Evolutionary conservation across 176 grass and related monocot species (phyloP).

Genomic region (Oropetium thomaeum): DNA sequence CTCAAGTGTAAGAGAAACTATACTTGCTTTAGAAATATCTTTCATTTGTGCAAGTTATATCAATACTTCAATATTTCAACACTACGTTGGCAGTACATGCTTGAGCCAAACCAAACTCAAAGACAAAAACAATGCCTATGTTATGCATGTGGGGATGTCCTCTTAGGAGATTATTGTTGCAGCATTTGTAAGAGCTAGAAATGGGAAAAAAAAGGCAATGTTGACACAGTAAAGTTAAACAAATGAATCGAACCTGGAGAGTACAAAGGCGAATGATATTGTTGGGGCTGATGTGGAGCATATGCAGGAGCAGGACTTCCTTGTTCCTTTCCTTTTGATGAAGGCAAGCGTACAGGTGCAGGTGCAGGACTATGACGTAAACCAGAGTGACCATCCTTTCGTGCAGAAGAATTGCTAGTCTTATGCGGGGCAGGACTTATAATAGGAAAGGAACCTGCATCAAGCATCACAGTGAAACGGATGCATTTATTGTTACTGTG

Average conservation of each 20-base stretch:
- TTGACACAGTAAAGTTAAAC: constrained; percentile 17
- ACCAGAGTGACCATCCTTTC: constrained; percentile 41
- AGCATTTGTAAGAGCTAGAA: constrained; percentile 44
- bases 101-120: constrained; percentile 11
- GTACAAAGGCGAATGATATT: constrained; percentile 36
- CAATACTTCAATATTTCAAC: constrained; percentile 4
- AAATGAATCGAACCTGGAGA: constrained; percentile 50
- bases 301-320: constrained; percentile 44
- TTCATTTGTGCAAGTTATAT: constrained; percentile 3
- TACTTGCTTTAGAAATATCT: neutral
- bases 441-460: constrained; percentile 56
- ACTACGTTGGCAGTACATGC: neutral
- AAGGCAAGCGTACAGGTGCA: constrained; percentile 44
- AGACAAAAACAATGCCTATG: neutral
- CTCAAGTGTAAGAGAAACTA: constrained; percentile 23
- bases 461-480: constrained; percentile 29
- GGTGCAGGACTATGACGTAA: constrained; percentile 50
- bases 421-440: constrained; percentile 60
- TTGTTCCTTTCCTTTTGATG: constrained; percentile 37
- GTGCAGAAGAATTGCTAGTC: constrained; percentile 41
- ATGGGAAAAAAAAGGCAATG: constrained; percentile 28
- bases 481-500: neutral
- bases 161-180: constrained; percentile 32
- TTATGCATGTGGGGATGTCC: constrained; percentile 29
- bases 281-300: constrained; percentile 41